phyloP scores from a whole-genome alignment of 2,329 filamentous ascomycete genomes.

The Pseudocercospora crystallina region DNA sequence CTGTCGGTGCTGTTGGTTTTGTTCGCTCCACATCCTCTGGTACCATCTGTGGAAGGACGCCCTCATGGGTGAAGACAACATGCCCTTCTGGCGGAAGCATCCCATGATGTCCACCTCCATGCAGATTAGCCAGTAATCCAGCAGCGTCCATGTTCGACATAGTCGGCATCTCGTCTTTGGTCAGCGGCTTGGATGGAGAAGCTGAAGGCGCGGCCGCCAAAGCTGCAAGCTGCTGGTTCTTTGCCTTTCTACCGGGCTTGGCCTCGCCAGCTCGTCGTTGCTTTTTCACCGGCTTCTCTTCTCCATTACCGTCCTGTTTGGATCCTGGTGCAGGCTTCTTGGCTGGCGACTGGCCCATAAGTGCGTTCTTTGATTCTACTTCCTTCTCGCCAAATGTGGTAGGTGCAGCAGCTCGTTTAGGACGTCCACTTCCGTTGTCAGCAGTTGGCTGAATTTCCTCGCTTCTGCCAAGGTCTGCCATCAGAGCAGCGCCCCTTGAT shows the following conservation, averaged over 20 bases:
- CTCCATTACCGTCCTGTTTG: slow-evolving; percentile 30
- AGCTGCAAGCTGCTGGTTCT: slow-evolving; percentile 41
- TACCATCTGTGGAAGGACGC: slow-evolving; percentile 12
- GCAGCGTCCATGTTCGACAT: slow-evolving; percentile 34
- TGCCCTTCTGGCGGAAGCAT: slow-evolving; percentile 20
- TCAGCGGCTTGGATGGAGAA: slow-evolving; percentile 36
- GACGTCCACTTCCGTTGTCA: slow-evolving; percentile 50
- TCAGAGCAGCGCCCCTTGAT: slow-evolving; percentile 56
- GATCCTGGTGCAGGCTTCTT: slow-evolving; percentile 35
- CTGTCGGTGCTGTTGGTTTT: slow-evolving; percentile 23
- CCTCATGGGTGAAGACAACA: slow-evolving; percentile 25
- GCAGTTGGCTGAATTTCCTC: slow-evolving; percentile 34
- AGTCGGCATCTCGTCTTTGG: slow-evolving; percentile 32
- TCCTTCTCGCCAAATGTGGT: slow-evolving; percentile 70
- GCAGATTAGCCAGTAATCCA: slow-evolving; percentile 33
- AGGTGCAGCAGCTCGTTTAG: slow-evolving; percentile 60
- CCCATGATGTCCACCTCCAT: slow-evolving; percentile 23
- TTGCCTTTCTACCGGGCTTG: slow-evolving; percentile 41
- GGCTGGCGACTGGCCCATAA: slow-evolving; percentile 55
- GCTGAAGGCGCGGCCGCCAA: slow-evolving; percentile 30
- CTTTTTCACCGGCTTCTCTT: slow-evolving; percentile 37
- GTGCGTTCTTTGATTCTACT: slow-evolving; percentile 61
- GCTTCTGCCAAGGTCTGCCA: slow-evolving; percentile 60
- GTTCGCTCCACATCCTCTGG: slow-evolving; percentile 27
- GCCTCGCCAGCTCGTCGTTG: slow-evolving; percentile 32